These are phyloP conservation scores for Diospyros kaki DNA, from an alignment of 148 eudicot species.

Conservation along the genomic window DNA sequence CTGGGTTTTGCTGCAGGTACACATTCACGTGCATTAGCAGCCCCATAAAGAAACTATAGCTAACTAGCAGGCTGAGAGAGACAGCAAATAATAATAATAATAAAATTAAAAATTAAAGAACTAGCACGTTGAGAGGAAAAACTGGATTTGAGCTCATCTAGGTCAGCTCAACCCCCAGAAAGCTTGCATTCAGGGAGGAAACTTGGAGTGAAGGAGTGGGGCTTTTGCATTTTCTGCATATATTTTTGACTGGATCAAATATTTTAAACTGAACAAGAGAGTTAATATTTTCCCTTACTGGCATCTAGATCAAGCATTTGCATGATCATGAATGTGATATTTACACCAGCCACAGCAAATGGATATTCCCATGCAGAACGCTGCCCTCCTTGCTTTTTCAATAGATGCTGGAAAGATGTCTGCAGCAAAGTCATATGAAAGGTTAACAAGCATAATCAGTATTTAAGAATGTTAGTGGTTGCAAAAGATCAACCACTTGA, in stretches of 20 bases:
- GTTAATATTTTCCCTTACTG: conserved; percentile 34
- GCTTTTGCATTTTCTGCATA: background rate
- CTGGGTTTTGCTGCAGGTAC: conserved; percentile 60
- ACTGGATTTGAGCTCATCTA: background rate
- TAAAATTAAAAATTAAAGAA: background rate
- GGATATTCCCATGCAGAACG: conserved; percentile 87
- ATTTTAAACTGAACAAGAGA: background rate
- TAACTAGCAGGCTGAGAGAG: background rate
- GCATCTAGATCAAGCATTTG: conserved; percentile 81
- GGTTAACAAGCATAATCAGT: background rate
- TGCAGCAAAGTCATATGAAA: conserved; percentile 23
- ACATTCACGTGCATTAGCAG: conserved; percentile 12
- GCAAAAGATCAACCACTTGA: background rate
- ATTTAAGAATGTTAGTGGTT: background rate
- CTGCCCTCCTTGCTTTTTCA: conserved; percentile 63
- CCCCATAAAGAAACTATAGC: background rate
- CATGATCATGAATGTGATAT: conserved; percentile 82
- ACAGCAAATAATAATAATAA: background rate
- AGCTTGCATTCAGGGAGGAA: background rate
- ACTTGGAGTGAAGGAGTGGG: background rate
- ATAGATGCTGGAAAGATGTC: conserved; percentile 65
- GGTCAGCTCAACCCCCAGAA: background rate
- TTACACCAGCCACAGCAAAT: conserved; percentile 91
- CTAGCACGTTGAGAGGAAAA: background rate
- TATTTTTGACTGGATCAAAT: background rate